Conservation (phyloP, 768 basidiomycete species). For the Termitomyces sp. region DNA sequence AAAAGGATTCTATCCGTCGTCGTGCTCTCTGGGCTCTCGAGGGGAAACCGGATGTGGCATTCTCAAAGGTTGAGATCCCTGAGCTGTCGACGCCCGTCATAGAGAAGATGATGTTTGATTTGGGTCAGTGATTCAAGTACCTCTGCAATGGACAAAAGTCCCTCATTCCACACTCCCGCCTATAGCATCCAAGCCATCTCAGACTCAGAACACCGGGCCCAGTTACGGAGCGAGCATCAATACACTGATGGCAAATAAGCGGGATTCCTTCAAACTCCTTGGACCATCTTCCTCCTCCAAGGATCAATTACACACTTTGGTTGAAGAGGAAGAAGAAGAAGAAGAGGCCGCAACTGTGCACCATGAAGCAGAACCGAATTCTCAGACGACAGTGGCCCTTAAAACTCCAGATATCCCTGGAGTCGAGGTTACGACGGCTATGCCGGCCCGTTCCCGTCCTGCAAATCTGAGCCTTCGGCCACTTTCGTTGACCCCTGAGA, state of each 20-base stretch:
- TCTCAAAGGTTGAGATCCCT: conserved; percentile 79
- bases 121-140: conserved; percentile 44
- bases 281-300: conserved; percentile 57
- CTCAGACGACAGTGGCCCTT: conserved; percentile 22
- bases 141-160: conserved; percentile 3
- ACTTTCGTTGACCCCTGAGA: conserved; percentile 61
- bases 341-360: conserved; percentile 21
- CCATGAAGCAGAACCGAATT: conserved; percentile 18
- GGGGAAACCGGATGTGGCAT: conserved; percentile 69
- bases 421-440: conserved; percentile 28
- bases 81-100: conserved; percentile 60
- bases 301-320: conserved; percentile 71
- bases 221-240: conserved; percentile 35
- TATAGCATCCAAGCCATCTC: conserved; percentile 57
- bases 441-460: conserved; percentile 55
- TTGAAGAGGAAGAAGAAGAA: conserved; percentile 86
- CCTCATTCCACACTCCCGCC: conserved; percentile 5
- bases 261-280: conserved; percentile 79
- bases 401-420: conserved; percentile 26
- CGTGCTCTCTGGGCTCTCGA: conserved; percentile 85
- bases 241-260: conserved; percentile 50
- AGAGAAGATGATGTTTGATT: conserved; percentile 55
- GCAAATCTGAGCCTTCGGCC: conserved; percentile 63
- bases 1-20: conserved; percentile 75
- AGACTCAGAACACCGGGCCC: conserved; percentile 42